Percentiles rank a stretch among this genome's conserved stretches.
Evolutionary conservation across 2,329 filamentous ascomycete genomes (phyloP).

Genomic region (Exophiala bonariae): DNA sequence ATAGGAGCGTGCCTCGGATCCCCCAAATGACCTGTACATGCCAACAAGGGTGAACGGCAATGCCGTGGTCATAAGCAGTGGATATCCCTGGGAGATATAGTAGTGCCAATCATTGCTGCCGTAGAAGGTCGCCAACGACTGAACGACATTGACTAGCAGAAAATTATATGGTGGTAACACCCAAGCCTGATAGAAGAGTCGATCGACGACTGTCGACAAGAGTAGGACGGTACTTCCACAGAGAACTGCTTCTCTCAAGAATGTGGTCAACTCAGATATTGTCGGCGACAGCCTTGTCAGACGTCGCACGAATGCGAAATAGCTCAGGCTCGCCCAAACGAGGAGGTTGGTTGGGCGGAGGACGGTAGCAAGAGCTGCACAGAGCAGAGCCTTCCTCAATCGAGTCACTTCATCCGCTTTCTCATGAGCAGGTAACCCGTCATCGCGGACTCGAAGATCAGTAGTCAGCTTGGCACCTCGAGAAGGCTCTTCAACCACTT

Average conservation of each 20-base stretch:
- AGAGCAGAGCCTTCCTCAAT: slow-evolving; percentile 64
- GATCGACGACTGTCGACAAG: slow-evolving; percentile 68
- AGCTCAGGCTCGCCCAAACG: slow-evolving; percentile 72
- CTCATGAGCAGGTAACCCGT: slow-evolving; percentile 33
- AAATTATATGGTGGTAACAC: slow-evolving; percentile 86
- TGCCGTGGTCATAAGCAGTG: slow-evolving; percentile 79
- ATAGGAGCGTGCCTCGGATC: too few relatives aligned
- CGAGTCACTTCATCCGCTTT: slow-evolving; percentile 22
- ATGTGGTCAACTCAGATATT: slow-evolving; percentile 12
- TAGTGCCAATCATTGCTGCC: slow-evolving; percentile 89
- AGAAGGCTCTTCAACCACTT: neutral
- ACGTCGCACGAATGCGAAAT: slow-evolving; percentile 13
- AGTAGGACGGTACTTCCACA: slow-evolving; percentile 63
- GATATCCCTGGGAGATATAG: slow-evolving; percentile 86
- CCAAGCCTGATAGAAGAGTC: slow-evolving; percentile 79
- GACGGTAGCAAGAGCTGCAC: slow-evolving; percentile 80
- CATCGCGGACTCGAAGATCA: slow-evolving; percentile 41
- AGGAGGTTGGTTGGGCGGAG: slow-evolving; percentile 86
- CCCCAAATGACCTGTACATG: slow-evolving; percentile 54
- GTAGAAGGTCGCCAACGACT: slow-evolving; percentile 89
- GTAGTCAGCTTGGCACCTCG: slow-evolving; percentile 24
- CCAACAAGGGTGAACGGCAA: slow-evolving; percentile 73
- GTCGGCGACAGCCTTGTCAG: slow-evolving; percentile 3
- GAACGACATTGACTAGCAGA: slow-evolving; percentile 85
- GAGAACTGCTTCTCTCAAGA: slow-evolving; percentile 64